Conservation (phyloP, 768 basidiomycete species). For the Amanita inopinata region DNA sequence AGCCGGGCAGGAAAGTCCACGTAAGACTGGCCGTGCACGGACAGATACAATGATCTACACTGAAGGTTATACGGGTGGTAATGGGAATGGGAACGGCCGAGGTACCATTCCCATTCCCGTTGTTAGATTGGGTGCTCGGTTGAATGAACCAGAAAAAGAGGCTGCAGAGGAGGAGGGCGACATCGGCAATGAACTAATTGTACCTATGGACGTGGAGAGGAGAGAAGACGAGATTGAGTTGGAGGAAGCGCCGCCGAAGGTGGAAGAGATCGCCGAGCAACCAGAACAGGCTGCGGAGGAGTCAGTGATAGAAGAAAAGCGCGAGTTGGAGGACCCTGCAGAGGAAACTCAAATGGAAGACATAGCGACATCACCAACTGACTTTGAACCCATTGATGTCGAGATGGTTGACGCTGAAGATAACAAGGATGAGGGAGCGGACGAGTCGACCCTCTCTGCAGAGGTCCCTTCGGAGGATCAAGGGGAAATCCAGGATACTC, state of each 20-base stretch:
- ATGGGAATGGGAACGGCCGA: not conserved
- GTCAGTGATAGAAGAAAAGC: not conserved
- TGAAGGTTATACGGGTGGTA: not conserved
- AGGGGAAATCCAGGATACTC: too few species aligned
- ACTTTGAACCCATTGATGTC: conserved; percentile 7
- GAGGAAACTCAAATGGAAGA: conserved; percentile 21
- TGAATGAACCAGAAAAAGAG: conserved; percentile 28
- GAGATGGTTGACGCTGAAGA: conserved; percentile 4
- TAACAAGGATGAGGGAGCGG: not conserved
- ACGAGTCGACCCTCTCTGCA: not conserved
- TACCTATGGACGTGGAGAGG: not conserved
- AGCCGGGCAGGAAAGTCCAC: conserved; percentile 27
- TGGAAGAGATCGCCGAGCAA: not conserved
- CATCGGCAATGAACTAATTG: not conserved
- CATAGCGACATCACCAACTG: not conserved
- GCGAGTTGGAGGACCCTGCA: conserved; percentile 13
- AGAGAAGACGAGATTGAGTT: not conserved
- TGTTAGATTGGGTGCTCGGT: conserved; percentile 13
- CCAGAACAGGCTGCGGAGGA: not conserved
- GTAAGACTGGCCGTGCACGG: conserved; percentile 41
- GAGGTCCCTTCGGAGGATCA: not conserved
- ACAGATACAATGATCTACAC: conserved; percentile 63
- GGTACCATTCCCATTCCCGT: conserved; percentile 4
- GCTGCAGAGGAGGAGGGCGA: not conserved
- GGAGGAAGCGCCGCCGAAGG: not conserved